phyloP scores from a whole-genome alignment of 495 filamentous ascomycete genomes.

The Neurospora sp. region DNA sequence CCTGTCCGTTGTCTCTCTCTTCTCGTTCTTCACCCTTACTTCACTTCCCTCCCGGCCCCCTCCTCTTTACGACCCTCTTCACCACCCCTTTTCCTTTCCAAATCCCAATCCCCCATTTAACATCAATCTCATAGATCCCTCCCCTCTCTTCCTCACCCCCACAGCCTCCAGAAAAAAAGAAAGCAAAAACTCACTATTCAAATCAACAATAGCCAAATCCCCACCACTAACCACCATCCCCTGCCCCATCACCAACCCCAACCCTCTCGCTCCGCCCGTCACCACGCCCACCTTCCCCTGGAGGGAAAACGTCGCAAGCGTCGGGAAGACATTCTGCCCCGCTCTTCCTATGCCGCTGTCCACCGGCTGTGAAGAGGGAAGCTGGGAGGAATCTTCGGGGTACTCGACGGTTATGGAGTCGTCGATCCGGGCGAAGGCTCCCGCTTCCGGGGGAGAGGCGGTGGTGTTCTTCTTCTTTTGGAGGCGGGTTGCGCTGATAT shows the following conservation, averaged over 20 bases:
- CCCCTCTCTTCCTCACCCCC: background rate
- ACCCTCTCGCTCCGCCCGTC: slow-evolving; percentile 75
- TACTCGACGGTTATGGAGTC: slow-evolving; percentile 65
- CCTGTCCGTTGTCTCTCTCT: background rate
- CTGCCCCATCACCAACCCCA: slow-evolving; percentile 88
- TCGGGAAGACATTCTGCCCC: slow-evolving; percentile 39
- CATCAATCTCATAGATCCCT: background rate
- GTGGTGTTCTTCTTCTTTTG: background rate
- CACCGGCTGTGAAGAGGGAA: slow-evolving; percentile 56
- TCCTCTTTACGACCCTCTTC: background rate
- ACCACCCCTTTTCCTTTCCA: background rate
- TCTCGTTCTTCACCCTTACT: background rate
- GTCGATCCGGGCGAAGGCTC: slow-evolving; percentile 66
- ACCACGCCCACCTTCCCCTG: slow-evolving; percentile 70
- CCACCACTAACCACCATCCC: slow-evolving; percentile 77
- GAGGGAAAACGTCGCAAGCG: slow-evolving; percentile 56
- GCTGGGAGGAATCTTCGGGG: slow-evolving; percentile 54
- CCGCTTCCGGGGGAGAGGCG: slow-evolving; percentile 5
- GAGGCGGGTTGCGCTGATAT: background rate
- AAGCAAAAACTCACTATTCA: slow-evolving; percentile 60
- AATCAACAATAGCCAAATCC: slow-evolving; percentile 83
- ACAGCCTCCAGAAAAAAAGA: background rate
- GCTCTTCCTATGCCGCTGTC: slow-evolving; percentile 55
- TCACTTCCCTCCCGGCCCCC: background rate
- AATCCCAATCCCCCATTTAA: background rate